These are phyloP conservation scores for Teratosphaeria gauchensis DNA, from an alignment of 2,329 filamentous ascomycete species.

Conservation along the genomic window DNA sequence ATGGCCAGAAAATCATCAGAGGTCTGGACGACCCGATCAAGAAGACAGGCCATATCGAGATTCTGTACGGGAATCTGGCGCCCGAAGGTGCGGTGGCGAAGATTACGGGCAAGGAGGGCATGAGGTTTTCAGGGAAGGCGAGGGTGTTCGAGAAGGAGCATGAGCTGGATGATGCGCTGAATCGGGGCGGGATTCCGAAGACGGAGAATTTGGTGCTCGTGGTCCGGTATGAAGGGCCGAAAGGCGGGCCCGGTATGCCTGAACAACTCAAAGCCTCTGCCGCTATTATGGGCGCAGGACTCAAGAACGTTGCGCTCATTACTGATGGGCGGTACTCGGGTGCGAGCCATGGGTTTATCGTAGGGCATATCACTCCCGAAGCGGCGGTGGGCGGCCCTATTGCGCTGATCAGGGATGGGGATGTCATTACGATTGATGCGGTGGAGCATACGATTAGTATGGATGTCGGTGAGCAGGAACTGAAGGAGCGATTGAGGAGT, in stretches of 20 bases:
- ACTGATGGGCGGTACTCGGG: slow-evolving; percentile 88
- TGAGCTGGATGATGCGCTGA: slow-evolving; percentile 65
- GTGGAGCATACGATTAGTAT: slow-evolving; percentile 64
- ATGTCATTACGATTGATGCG: slow-evolving; percentile 78
- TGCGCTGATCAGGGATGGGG: slow-evolving; percentile 69
- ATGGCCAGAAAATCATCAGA: slow-evolving; percentile 71
- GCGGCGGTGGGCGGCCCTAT: slow-evolving; percentile 84
- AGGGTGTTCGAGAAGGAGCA: slow-evolving; percentile 81
- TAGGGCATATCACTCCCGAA: slow-evolving; percentile 87
- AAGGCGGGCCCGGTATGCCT: slow-evolving; percentile 90
- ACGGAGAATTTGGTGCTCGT: slow-evolving; percentile 75
- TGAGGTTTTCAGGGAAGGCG: slow-evolving; percentile 69
- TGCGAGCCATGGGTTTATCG: slow-evolving; percentile 83
- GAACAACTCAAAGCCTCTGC: slow-evolving; percentile 84
- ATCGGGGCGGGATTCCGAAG: slow-evolving; percentile 38
- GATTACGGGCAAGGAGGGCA: slow-evolving; percentile 91
- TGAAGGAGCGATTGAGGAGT: slow-evolving; percentile 50
- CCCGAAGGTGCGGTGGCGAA: slow-evolving; percentile 87
- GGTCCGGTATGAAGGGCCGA: slow-evolving; percentile 88
- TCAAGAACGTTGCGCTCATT: slow-evolving; percentile 80
- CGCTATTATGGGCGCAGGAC: slow-evolving; percentile 82
- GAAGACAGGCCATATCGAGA: slow-evolving; percentile 73
- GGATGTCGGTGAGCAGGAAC: slow-evolving; percentile 61
- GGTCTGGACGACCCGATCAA: slow-evolving; percentile 79
- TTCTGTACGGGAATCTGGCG: slow-evolving; percentile 78